phyloP scores from a whole-genome alignment of 139 green algal species.

The Asterochloris sp. region DNA sequence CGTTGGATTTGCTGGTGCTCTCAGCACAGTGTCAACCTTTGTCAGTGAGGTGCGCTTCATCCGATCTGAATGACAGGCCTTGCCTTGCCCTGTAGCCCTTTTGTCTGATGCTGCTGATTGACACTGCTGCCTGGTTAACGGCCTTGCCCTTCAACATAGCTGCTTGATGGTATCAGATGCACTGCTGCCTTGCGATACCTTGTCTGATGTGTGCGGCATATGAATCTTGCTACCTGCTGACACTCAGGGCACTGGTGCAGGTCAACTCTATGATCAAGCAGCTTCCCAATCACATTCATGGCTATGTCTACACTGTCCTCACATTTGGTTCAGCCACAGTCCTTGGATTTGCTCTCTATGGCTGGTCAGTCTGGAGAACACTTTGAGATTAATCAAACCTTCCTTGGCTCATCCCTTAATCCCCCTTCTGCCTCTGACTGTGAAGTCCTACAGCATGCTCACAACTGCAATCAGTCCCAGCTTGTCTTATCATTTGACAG shows the following conservation, averaged over 20 bases:
- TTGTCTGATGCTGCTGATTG: not conserved
- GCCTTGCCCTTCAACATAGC: not conserved
- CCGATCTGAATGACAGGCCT: not conserved
- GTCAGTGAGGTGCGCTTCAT: constrained; percentile 61
- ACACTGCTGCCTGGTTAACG: not conserved
- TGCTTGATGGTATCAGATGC: not conserved
- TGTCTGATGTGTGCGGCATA: not conserved
- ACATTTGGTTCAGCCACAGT: constrained; percentile 21
- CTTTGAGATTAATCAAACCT: not conserved
- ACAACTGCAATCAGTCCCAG: too few species aligned
- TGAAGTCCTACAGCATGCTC: too few species aligned
- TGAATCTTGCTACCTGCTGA: not conserved
- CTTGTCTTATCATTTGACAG: too few species aligned
- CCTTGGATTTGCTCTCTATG: constrained; percentile 32
- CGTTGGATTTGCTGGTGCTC: constrained; percentile 58
- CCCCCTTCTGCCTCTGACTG: too few species aligned
- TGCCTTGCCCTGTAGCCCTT: not conserved
- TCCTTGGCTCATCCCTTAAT: too few species aligned
- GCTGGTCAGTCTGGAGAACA: constrained; percentile 32
- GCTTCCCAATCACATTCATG: constrained; percentile 34
- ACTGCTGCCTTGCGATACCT: not conserved
- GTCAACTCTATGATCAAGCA: constrained; percentile 19
- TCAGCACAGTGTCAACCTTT: constrained; percentile 81
- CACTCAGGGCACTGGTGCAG: constrained; percentile 2
- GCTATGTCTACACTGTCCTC: constrained; percentile 34